Conservation (phyloP, 352 stramenopile genomes). For the Hyaloperonospora arabidopsidis region DNA sequence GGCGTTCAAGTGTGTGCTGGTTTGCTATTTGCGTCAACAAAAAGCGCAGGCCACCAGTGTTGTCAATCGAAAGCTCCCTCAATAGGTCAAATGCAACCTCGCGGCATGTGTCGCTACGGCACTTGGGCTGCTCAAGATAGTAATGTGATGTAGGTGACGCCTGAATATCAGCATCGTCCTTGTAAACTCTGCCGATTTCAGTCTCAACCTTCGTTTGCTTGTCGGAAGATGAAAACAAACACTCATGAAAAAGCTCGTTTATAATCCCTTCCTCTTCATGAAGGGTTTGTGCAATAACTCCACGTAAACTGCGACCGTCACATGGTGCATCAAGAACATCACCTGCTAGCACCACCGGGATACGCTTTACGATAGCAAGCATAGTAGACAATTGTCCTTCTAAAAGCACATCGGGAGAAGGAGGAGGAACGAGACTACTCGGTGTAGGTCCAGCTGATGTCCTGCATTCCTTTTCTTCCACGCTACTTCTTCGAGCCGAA, state of each 20-base stretch:
- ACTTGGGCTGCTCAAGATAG: constrained; percentile 75
- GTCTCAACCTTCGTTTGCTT: constrained; percentile 18
- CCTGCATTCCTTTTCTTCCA: constrained; percentile 10
- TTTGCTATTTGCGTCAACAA: constrained; percentile 61
- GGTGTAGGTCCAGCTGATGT: background rate
- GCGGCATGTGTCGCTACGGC: constrained; percentile 62
- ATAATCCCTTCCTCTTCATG: constrained; percentile 57
- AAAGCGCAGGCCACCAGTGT: constrained; percentile 49
- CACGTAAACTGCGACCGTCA: constrained; percentile 42
- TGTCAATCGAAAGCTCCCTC: constrained; percentile 55
- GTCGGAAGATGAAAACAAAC: constrained; percentile 55
- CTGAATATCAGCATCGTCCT: constrained; percentile 7
- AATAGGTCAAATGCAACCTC: constrained; percentile 77
- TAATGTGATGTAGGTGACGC: constrained; percentile 49
- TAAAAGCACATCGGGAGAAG: constrained; percentile 33
- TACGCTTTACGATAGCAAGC: constrained; percentile 49
- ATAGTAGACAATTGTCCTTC: constrained; percentile 52
- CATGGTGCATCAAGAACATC: constrained; percentile 32
- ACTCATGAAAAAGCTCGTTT: constrained; percentile 59
- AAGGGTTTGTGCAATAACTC: constrained; percentile 38
- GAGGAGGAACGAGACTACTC: constrained; percentile 12
- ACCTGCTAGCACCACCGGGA: constrained; percentile 44
- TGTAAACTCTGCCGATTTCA: constrained; percentile 13
- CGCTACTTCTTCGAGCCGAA: constrained; percentile 9
- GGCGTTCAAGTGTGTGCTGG: constrained; percentile 65